These are phyloP conservation scores for Penicillium fimorum DNA, from an alignment of 495 filamentous ascomycete species.

Conservation along the genomic window DNA sequence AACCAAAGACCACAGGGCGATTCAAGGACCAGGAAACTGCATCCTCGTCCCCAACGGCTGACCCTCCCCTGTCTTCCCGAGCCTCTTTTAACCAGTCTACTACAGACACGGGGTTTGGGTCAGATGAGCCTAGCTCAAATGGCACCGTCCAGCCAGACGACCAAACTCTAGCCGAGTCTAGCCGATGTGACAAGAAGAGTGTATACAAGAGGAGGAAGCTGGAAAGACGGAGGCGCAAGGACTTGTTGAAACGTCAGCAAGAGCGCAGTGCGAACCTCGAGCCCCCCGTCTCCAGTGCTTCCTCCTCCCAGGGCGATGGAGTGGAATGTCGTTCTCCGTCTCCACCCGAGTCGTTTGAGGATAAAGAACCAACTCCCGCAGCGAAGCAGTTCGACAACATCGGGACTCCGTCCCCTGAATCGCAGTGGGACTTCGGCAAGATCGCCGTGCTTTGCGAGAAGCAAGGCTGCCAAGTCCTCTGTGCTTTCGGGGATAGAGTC, in stretches of 20 bases:
- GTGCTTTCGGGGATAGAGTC: slow-evolving; percentile 47
- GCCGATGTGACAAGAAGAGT: neutral
- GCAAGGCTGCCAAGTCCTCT: slow-evolving; percentile 43
- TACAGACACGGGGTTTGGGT: neutral
- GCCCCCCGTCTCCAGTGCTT: neutral
- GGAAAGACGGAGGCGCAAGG: neutral
- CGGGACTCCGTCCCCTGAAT: neutral
- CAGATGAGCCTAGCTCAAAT: neutral
- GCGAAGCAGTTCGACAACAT: neutral
- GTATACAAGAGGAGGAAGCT: neutral
- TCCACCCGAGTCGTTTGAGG: neutral
- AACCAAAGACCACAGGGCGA: neutral
- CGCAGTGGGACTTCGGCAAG: slow-evolving; percentile 26
- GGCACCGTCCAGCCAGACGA: neutral
- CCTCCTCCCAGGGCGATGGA: neutral
- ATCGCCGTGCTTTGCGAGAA: slow-evolving; percentile 29
- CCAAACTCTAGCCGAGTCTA: neutral
- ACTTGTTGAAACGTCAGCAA: neutral
- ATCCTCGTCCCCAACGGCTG: neutral
- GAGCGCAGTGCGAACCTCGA: neutral
- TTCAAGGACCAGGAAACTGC: neutral
- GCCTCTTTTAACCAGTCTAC: neutral
- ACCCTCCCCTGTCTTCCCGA: neutral
- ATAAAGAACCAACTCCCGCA: neutral
- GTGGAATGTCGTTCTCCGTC: slow-evolving; percentile 1